Conservation (phyloP, 257 asterid genomes). For the Cordia subcordata region DNA sequence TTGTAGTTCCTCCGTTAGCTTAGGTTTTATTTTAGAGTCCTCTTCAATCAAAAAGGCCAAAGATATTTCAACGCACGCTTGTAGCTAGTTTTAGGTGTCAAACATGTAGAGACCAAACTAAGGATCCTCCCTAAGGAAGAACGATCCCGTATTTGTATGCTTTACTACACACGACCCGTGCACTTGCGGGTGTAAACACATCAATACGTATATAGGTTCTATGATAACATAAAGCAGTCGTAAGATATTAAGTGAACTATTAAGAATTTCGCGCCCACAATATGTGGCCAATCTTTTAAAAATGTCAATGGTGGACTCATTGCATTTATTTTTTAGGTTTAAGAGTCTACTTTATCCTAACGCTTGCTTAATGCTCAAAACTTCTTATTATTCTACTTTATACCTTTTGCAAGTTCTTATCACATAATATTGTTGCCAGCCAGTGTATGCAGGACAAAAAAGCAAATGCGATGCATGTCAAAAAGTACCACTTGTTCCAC, state of each 20-base stretch:
- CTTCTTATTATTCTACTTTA: conserved; percentile 14
- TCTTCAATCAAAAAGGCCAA: too few relatives aligned
- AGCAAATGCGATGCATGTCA: not conserved
- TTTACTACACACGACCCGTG: too few relatives aligned
- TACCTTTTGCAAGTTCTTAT: conserved; percentile 1
- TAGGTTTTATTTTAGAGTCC: too few relatives aligned
- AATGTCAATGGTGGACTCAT: not conserved
- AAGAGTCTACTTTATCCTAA: conserved; percentile 7
- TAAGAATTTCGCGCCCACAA: not conserved
- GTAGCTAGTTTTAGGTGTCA: too few relatives aligned
- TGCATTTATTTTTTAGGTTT: conserved; percentile 2
- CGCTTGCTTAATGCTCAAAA: conserved; percentile 12
- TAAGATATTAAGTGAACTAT: too few relatives aligned
- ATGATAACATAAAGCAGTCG: not conserved
- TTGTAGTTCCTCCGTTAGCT: too few relatives aligned
- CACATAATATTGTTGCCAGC: not conserved
- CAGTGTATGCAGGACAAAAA: conserved; percentile 1
- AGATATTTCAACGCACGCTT: too few relatives aligned
- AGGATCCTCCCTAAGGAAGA: too few relatives aligned
- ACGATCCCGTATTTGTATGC: too few relatives aligned
- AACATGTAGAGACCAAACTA: too few relatives aligned
- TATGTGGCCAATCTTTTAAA: not conserved
- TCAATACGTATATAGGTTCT: not conserved
- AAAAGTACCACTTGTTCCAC: not conserved
- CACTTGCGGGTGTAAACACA: too few relatives aligned